phyloP scores from a whole-genome alignment of 176 grass and related monocot species.

The Avena insularis region DNA sequence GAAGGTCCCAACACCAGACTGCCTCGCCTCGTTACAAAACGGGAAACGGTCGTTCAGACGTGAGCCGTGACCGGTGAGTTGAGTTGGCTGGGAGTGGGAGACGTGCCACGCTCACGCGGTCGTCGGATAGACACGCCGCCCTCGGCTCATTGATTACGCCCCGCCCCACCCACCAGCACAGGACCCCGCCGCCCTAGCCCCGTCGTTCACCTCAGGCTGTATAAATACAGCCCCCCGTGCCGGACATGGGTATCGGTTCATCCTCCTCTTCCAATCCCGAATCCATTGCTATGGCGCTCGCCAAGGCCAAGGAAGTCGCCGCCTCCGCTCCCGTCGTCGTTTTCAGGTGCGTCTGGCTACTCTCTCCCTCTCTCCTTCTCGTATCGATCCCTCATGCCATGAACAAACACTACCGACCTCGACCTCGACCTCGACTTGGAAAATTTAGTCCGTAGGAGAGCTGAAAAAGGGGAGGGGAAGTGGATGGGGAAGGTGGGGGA shows the following conservation, averaged over 20 bases:
- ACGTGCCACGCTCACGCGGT: constrained; percentile 14
- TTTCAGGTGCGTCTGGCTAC: constrained; percentile 57
- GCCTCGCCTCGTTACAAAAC: too few relatives aligned
- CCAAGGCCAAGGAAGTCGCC: constrained; percentile 74
- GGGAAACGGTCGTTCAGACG: not conserved
- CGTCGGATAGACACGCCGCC: not conserved
- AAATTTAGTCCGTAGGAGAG: not conserved
- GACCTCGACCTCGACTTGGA: not conserved
- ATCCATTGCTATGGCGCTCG: constrained; percentile 61
- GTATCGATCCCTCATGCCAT: not conserved
- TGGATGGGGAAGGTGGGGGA: not conserved
- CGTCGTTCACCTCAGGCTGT: not conserved
- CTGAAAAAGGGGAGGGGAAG: not conserved
- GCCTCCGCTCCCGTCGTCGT: constrained; percentile 75
- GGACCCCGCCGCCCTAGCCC: not conserved
- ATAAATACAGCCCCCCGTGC: constrained; percentile 31
- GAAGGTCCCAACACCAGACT: too few relatives aligned
- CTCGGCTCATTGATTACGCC: not conserved
- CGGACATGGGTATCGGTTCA: constrained; percentile 49
- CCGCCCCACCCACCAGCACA: not conserved
- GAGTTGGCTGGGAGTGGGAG: not conserved
- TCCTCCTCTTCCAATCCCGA: constrained; percentile 44
- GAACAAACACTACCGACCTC: not conserved
- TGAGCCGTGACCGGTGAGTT: not conserved
- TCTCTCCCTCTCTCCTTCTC: not conserved